phyloP scores from a whole-genome alignment of 176 grass and related monocot species.

The Cenchrus fungigraminus region DNA sequence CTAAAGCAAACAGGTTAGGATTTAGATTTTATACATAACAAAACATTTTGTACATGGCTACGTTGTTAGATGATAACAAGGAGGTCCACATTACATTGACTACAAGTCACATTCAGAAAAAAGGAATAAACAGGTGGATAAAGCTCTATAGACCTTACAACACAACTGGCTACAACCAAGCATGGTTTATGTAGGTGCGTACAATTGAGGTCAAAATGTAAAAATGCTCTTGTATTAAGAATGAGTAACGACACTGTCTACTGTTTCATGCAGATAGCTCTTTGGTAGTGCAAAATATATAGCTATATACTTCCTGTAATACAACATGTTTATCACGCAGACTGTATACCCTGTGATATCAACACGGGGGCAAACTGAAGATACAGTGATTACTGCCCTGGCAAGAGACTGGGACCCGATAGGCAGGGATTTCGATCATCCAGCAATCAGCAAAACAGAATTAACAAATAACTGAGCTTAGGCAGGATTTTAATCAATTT shows the following conservation, averaged over 20 bases:
- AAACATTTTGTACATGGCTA: constrained; percentile 2
- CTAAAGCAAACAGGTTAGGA: constrained; percentile 47
- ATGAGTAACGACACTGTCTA: background rate
- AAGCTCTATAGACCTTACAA: constrained; percentile 4
- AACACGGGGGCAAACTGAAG: background rate
- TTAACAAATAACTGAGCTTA: background rate
- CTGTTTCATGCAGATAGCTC: background rate
- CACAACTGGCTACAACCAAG: constrained; percentile 4
- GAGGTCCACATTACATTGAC: background rate
- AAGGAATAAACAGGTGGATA: constrained; percentile 22
- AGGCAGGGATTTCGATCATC: background rate
- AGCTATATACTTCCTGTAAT: background rate
- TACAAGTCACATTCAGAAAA: constrained; percentile 21
- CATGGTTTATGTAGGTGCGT: background rate
- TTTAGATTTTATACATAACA: constrained; percentile 35
- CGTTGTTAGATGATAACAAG: background rate
- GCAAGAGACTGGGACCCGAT: background rate
- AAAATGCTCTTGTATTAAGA: background rate
- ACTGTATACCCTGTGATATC: background rate
- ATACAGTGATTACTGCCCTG: background rate
- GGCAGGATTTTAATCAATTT: background rate
- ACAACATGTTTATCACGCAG: background rate
- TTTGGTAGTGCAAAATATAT: background rate
- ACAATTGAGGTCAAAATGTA: background rate
- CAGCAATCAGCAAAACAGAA: background rate